phyloP scores from a whole-genome alignment of 2,329 filamentous ascomycete genomes.

The Lachnellula subtilissima region DNA sequence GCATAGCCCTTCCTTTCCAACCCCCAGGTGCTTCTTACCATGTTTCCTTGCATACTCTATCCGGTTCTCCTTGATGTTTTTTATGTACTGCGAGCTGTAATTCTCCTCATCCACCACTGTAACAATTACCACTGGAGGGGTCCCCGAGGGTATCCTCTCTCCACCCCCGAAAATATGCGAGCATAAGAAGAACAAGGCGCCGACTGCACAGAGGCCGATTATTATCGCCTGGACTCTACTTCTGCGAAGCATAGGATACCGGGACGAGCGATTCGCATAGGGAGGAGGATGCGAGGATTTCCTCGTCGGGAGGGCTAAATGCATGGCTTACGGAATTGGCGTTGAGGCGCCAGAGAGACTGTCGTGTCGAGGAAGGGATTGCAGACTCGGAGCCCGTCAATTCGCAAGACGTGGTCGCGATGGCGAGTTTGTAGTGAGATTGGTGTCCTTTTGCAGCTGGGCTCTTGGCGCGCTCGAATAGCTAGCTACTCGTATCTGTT shows the following conservation, averaged over 20 bases:
- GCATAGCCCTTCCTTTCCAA: neutral
- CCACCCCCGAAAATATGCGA: conserved; percentile 32
- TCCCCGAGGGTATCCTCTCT: conserved; percentile 44
- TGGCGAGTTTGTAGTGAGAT: conserved; percentile 1
- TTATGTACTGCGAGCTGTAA: conserved; percentile 62
- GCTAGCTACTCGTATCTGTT: neutral
- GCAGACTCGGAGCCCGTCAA: neutral
- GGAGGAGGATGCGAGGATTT: conserved; percentile 74
- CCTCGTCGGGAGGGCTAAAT: conserved; percentile 83
- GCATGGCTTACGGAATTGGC: conserved; percentile 52
- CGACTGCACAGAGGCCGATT: conserved; percentile 36
- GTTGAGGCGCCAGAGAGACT: conserved; percentile 9
- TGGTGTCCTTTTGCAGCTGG: conserved; percentile 6
- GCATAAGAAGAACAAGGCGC: conserved; percentile 54
- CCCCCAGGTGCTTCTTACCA: conserved; percentile 50
- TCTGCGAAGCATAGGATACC: conserved; percentile 51
- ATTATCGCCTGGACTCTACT: conserved; percentile 58
- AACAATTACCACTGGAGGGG: conserved; percentile 68
- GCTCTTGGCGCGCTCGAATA: conserved; percentile 3
- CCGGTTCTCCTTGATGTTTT: conserved; percentile 75
- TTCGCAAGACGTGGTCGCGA: conserved; percentile 4
- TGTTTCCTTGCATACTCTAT: conserved; percentile 79
- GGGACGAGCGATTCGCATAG: conserved; percentile 58
- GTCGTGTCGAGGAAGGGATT: neutral
- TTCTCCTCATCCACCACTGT: conserved; percentile 69